Evolutionary conservation across 495 filamentous ascomycete species (phyloP).

Genomic region (Bacidia gigantensis): DNA sequence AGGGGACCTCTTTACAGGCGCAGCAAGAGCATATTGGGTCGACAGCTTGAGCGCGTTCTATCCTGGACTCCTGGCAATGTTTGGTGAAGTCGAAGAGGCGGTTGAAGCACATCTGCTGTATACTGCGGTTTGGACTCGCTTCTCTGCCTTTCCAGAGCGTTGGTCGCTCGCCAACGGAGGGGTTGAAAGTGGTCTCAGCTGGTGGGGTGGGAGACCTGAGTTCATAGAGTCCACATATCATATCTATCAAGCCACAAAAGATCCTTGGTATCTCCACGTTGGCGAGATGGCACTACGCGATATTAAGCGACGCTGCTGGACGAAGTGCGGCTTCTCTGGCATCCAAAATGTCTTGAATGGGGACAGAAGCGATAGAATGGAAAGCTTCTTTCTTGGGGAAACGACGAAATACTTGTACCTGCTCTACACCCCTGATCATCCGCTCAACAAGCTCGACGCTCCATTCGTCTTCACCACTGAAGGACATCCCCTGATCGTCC

Average conservation of each 20-base stretch:
- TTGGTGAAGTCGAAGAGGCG: slow-evolving; percentile 82
- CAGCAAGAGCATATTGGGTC: slow-evolving; percentile 73
- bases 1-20: slow-evolving; percentile 75
- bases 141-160: slow-evolving; percentile 80
- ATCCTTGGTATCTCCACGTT: slow-evolving; percentile 92
- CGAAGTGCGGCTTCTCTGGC: slow-evolving; percentile 86
- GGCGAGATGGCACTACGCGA: slow-evolving; percentile 92
- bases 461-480: slow-evolving; percentile 92
- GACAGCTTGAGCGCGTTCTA: slow-evolving; percentile 93
- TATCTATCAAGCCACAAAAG: slow-evolving; percentile 79
- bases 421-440: slow-evolving; percentile 74
- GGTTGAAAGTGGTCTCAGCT: slow-evolving; percentile 74
- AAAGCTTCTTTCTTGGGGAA: slow-evolving; percentile 96
- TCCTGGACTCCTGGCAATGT: slow-evolving; percentile 74
- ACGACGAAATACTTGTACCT: slow-evolving; percentile 91
- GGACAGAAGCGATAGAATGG: slow-evolving; percentile 89
- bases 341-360: slow-evolving; percentile 85
- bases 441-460: slow-evolving; percentile 71
- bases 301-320: slow-evolving; percentile 82
- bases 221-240: slow-evolving; percentile 95
- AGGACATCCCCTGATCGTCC: slow-evolving; percentile 85
- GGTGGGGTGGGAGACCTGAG: slow-evolving; percentile 92
- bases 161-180: slow-evolving; percentile 80
- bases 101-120: slow-evolving; percentile 77
- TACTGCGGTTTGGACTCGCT: slow-evolving; percentile 87